These are phyloP conservation scores for Gossypium raimondii DNA, from an alignment of 345 rosid species.

Conservation along the genomic window DNA sequence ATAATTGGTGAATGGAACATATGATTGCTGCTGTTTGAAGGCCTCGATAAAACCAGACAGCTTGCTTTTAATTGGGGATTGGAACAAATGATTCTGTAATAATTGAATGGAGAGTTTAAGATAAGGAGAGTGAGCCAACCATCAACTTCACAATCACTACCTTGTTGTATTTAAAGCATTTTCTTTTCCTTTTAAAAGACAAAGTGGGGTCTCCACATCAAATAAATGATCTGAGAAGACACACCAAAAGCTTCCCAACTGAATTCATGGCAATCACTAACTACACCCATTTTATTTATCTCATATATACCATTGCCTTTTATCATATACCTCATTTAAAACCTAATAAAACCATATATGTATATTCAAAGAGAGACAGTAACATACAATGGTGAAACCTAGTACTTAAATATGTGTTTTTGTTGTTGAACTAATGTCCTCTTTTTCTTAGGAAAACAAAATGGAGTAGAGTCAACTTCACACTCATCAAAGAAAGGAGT, in stretches of 20 bases:
- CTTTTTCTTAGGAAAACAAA: background rate
- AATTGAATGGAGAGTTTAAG: background rate
- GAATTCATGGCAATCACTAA: background rate
- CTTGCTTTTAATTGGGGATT: background rate
- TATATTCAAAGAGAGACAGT: background rate
- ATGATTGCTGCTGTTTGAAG: constrained; percentile 2
- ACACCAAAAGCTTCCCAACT: background rate
- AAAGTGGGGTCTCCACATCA: background rate
- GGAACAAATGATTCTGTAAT: constrained; percentile 6
- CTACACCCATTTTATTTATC: background rate
- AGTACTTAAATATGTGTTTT: background rate
- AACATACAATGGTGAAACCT: background rate
- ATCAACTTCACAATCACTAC: constrained; percentile 14
- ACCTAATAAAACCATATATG: too few species aligned
- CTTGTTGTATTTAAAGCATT: background rate
- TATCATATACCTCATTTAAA: too few species aligned
- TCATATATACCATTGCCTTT: background rate
- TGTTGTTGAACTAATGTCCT: too few species aligned
- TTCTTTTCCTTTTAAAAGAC: background rate
- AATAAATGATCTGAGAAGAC: background rate
- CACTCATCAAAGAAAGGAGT: background rate
- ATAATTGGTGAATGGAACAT: background rate
- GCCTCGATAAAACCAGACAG: background rate
- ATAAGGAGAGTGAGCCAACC: constrained; percentile 6
- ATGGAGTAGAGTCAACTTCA: background rate